Conservation (phyloP, 2,329 filamentous ascomycete species). For the Aureobasidium sp. region DNA sequence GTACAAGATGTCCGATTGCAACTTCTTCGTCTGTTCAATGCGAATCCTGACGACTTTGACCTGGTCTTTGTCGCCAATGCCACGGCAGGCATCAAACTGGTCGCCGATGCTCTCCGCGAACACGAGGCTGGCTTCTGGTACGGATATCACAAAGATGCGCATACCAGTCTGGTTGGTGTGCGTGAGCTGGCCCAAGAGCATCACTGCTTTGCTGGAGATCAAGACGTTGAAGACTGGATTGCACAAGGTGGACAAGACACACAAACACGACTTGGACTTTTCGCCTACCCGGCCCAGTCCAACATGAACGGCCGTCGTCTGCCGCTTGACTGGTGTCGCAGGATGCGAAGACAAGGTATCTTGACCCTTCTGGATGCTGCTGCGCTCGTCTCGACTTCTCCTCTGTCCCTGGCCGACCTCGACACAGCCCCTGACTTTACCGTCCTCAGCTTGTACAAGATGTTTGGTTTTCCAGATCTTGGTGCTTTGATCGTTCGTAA, state of each 20-base stretch:
- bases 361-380: constrained; percentile 81
- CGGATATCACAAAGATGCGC: constrained; percentile 73
- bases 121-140: constrained; percentile 66
- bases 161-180: constrained; percentile 81
- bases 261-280: constrained; percentile 40
- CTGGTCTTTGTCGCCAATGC: constrained; percentile 89
- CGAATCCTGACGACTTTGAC: constrained; percentile 75
- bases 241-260: constrained; percentile 31
- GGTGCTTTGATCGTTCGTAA: constrained; percentile 79
- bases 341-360: constrained; percentile 29
- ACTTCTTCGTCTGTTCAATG: constrained; percentile 72
- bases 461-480: constrained; percentile 90
- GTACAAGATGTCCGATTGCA: constrained; percentile 71
- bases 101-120: constrained; percentile 69
- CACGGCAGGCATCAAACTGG: constrained; percentile 83
- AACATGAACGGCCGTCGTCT: constrained; percentile 81
- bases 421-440: constrained; percentile 71
- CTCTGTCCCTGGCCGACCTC: constrained; percentile 60
- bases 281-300: constrained; percentile 86
- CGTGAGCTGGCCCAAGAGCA: constrained; percentile 62
- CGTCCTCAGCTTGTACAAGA: constrained; percentile 87
- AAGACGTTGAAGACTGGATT: constrained; percentile 60
- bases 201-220: constrained; percentile 58
- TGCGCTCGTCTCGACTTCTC: constrained; percentile 69
- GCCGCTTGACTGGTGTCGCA: constrained; percentile 61